phyloP scores from a whole-genome alignment of 1,284 basidiomycete genomes.

The Leccinum subrobustum region DNA sequence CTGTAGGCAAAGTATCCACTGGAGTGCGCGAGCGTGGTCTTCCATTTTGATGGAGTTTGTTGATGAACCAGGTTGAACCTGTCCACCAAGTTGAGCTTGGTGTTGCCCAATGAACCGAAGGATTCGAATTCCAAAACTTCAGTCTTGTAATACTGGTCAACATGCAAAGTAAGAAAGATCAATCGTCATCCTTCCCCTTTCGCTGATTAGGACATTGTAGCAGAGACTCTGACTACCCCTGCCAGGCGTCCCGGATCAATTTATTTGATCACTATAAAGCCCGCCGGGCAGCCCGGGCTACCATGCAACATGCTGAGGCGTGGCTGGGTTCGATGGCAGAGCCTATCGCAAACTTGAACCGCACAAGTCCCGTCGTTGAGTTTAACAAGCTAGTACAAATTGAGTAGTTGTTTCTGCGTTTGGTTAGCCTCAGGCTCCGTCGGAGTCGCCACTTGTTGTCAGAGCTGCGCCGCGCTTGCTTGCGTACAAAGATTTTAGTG shows the following conservation, averaged over 20 bases:
- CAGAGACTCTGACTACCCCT: constrained; percentile 1
- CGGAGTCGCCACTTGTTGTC: background rate
- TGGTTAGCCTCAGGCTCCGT: background rate
- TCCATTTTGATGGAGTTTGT: constrained; percentile 13
- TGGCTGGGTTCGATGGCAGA: background rate
- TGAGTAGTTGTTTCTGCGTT: background rate
- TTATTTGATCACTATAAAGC: background rate
- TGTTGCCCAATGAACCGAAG: background rate
- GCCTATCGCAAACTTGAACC: background rate
- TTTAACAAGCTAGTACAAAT: background rate
- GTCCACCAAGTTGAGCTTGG: constrained; percentile 9
- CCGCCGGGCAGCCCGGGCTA: background rate
- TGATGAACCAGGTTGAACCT: constrained; percentile 3
- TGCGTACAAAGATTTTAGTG: background rate
- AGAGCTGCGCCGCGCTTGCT: background rate
- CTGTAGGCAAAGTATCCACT: background rate
- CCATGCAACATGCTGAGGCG: background rate
- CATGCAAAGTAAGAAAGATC: background rate
- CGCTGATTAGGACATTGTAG: background rate
- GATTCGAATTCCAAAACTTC: background rate
- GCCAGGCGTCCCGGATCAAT: background rate
- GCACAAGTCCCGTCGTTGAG: background rate
- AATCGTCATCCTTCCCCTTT: background rate
- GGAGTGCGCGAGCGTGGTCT: constrained; percentile 9
- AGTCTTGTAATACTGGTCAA: constrained; percentile 1